Conservation (phyloP, 2,329 filamentous ascomycete genomes). For the Dendryphion nanum region DNA sequence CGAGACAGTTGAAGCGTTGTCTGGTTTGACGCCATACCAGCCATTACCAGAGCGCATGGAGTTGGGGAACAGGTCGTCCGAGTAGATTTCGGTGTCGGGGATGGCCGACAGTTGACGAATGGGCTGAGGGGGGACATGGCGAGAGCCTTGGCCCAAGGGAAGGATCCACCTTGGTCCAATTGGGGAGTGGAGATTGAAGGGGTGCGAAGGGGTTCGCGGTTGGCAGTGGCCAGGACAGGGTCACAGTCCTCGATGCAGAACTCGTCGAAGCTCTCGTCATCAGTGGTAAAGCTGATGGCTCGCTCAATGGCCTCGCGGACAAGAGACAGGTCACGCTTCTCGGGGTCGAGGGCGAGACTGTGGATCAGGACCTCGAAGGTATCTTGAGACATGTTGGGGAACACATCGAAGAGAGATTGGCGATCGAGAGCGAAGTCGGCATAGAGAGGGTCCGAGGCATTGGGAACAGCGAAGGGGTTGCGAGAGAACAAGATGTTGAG, state of each 20-base stretch:
- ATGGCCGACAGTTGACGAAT: slow-evolving; percentile 85
- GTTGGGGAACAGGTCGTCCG: slow-evolving; percentile 80
- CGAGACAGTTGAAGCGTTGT: slow-evolving; percentile 80
- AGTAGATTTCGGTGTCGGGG: slow-evolving; percentile 72
- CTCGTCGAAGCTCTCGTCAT: slow-evolving; percentile 87
- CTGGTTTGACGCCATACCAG: slow-evolving; percentile 75
- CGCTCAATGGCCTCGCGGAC: slow-evolving; percentile 76
- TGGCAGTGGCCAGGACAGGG: slow-evolving; percentile 74
- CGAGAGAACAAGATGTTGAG: slow-evolving; percentile 95
- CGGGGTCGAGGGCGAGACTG: slow-evolving; percentile 87
- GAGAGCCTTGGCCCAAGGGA: slow-evolving; percentile 92
- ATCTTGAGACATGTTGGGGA: slow-evolving; percentile 97
- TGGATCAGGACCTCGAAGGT: slow-evolving; percentile 91
- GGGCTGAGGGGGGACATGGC: slow-evolving; percentile 71
- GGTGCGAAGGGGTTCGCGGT: slow-evolving; percentile 92
- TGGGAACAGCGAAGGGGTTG: slow-evolving; percentile 91
- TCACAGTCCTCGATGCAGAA: slow-evolving; percentile 84
- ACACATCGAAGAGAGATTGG: slow-evolving; percentile 95
- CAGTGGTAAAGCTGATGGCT: slow-evolving; percentile 86
- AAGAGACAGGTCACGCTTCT: slow-evolving; percentile 77
- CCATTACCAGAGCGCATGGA: slow-evolving; percentile 64
- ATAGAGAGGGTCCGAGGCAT: slow-evolving; percentile 87
- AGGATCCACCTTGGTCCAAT: slow-evolving; percentile 72
- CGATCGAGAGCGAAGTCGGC: slow-evolving; percentile 90
- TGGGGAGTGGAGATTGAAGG: slow-evolving; percentile 90